Percentiles rank a stretch among this genome's conserved stretches.
phyloP scores from a whole-genome alignment of 495 filamentous ascomycete genomes.

The Annulohypoxylon nitens region DNA sequence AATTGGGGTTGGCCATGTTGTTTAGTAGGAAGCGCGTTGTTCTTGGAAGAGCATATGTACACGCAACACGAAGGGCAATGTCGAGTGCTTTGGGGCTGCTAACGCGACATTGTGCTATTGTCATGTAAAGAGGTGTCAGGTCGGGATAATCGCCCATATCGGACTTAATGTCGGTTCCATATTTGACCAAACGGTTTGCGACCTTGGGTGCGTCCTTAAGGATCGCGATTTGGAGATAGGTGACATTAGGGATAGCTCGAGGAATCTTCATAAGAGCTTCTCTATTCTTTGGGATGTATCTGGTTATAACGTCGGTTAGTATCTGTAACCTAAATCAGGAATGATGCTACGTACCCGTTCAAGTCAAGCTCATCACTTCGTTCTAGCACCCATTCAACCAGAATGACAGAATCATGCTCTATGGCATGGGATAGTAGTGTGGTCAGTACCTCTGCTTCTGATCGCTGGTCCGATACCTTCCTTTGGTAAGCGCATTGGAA shows the following conservation, averaged over 20 bases:
- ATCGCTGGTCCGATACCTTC: too few species aligned
- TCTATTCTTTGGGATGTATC: background rate
- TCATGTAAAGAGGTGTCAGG: conserved; percentile 2
- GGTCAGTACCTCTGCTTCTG: background rate
- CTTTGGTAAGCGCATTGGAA: background rate
- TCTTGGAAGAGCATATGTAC: background rate
- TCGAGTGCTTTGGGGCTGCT: background rate
- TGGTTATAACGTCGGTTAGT: background rate
- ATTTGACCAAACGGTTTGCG: background rate
- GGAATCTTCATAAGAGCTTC: background rate
- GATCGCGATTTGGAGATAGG: background rate
- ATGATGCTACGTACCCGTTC: background rate
- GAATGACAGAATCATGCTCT: background rate
- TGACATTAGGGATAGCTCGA: background rate
- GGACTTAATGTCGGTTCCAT: background rate
- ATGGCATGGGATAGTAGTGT: background rate
- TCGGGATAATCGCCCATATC: conserved; percentile 9
- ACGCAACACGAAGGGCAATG: conserved; percentile 6
- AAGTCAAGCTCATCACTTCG: background rate
- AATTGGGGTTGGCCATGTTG: background rate
- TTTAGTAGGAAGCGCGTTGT: background rate
- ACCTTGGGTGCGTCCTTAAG: background rate
- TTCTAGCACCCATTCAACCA: background rate
- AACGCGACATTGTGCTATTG: background rate
- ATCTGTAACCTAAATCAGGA: too few species aligned